phyloP scores from a whole-genome alignment of 2,329 filamentous ascomycete species.

The Pyricularia pennisetigena region DNA sequence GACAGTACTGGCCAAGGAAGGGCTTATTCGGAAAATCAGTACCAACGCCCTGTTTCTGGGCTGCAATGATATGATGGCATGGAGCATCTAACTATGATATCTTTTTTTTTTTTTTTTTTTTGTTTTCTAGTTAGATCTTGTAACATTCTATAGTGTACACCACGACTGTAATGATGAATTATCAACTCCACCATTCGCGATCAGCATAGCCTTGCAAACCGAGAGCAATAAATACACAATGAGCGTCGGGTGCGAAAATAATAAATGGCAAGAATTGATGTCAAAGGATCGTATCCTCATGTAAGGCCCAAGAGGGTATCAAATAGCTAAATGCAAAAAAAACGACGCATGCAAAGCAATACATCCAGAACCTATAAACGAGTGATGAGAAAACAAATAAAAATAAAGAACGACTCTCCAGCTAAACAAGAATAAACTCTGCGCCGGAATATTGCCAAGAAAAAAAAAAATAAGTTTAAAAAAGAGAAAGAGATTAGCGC shows the following conservation, averaged over 20 bases:
- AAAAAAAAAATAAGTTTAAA: background rate
- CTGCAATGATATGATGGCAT: background rate
- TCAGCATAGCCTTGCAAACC: background rate
- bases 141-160: background rate
- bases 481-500: background rate
- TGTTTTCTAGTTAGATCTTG: background rate
- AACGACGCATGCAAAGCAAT: background rate
- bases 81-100: background rate
- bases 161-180: background rate
- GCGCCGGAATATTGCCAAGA: background rate
- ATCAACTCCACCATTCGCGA: background rate
- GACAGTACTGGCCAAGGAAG: background rate
- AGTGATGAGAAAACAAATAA: background rate
- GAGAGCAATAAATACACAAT: background rate
- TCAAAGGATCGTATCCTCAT: background rate
- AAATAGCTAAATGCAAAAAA: background rate
- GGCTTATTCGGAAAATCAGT: background rate
- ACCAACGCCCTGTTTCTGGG: background rate
- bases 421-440: background rate
- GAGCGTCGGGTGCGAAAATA: background rate
- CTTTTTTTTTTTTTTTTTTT: background rate
- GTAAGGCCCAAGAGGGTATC: background rate
- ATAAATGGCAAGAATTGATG: background rate
- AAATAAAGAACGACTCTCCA: background rate
- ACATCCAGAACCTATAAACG: background rate